These are phyloP conservation scores for Ustilago nuda DNA, from an alignment of 1,284 basidiomycete species.

Conservation along the genomic window DNA sequence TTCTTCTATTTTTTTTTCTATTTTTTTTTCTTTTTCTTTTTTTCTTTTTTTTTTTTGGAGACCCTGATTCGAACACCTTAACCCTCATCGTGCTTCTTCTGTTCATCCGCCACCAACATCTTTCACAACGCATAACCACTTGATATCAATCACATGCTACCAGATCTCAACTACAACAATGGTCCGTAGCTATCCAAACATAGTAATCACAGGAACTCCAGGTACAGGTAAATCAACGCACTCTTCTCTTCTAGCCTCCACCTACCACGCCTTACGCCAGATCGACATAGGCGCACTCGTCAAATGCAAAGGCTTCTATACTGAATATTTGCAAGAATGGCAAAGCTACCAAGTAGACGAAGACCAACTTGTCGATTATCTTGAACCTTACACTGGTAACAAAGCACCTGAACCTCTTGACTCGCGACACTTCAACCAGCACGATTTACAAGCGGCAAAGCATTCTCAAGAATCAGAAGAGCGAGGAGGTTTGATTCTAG, in stretches of 20 bases:
- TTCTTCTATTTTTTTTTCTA: background rate
- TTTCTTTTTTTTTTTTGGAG: background rate
- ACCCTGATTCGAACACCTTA: background rate
- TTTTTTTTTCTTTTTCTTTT: background rate
- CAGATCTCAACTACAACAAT: background rate
- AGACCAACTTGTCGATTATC: slow-evolving; percentile 72
- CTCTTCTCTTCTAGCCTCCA: slow-evolving; percentile 71
- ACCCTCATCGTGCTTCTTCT: background rate
- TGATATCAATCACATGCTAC: too few species aligned
- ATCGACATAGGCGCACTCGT: slow-evolving; percentile 91
- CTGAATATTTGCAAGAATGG: slow-evolving; percentile 93
- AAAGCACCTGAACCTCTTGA: slow-evolving; percentile 61
- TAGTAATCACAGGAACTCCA: slow-evolving; percentile 91
- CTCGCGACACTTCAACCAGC: slow-evolving; percentile 30
- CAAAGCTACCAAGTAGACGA: slow-evolving; percentile 93
- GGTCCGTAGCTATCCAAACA: slow-evolving; percentile 75
- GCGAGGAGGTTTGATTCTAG: slow-evolving; percentile 81
- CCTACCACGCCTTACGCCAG: slow-evolving; percentile 71
- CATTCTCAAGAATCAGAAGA: slow-evolving; percentile 48
- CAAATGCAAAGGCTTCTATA: slow-evolving; percentile 84
- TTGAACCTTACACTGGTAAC: slow-evolving; percentile 59
- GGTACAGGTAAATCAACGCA: slow-evolving; percentile 89
- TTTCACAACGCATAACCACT: background rate
- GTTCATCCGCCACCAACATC: background rate
- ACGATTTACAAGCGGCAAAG: slow-evolving; percentile 21